Conservation (phyloP, 139 green algal genomes). For the Closterium sp. region DNA sequence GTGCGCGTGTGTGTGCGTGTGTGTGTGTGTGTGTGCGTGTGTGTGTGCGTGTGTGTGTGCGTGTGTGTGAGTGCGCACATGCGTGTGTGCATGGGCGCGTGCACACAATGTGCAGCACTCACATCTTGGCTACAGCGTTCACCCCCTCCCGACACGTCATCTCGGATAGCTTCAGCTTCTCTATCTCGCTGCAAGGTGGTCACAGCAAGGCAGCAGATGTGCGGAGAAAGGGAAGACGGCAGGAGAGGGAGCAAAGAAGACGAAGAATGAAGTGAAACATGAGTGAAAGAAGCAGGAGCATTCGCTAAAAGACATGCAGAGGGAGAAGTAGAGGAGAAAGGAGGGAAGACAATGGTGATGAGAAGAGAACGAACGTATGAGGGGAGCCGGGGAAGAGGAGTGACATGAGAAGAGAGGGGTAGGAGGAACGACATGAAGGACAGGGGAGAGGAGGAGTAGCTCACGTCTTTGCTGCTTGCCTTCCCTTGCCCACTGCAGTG, state of each 20-base stretch:
- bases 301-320: not conserved
- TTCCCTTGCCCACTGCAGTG: slow-evolving; percentile 91
- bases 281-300: not conserved
- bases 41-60: no score
- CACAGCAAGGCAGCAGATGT: not conserved
- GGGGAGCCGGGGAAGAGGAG: not conserved
- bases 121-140: slow-evolving; percentile 88
- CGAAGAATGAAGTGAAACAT: not conserved
- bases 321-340: not conserved
- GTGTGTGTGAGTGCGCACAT: no score
- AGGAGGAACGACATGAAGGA: not conserved
- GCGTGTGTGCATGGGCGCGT: no score
- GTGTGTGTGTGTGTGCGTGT: no score
- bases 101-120: not conserved
- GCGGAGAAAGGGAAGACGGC: no score
- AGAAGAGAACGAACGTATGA: no score
- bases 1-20: no score
- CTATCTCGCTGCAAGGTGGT: slow-evolving; percentile 74
- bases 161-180: slow-evolving; percentile 90
- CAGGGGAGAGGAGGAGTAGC: not conserved
- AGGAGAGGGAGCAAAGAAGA: no score
- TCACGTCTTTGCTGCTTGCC: slow-evolving; percentile 89
- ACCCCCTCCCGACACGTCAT: slow-evolving; percentile 87
- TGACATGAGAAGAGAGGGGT: not conserved
- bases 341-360: no score